Evolutionary conservation across 805 yeast species (phyloP).

Genomic region (Danielozyma ontarioensis): DNA sequence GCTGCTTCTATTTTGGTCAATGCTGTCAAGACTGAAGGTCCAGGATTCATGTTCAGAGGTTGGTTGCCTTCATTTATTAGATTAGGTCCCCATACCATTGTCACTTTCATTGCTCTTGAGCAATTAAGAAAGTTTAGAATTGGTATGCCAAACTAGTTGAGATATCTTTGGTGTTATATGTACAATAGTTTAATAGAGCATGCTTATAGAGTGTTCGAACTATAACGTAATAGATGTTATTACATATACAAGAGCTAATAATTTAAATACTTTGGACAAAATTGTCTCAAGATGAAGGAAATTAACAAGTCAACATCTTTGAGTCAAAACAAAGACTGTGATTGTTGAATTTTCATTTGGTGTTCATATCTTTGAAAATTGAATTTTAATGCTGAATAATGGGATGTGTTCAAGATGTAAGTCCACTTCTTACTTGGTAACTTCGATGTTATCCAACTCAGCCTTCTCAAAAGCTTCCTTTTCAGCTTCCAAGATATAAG

Average conservation of each 20-base stretch:
- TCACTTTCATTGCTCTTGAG: conserved; percentile 64
- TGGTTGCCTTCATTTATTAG: conserved; percentile 87
- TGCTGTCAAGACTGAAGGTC: conserved; percentile 67
- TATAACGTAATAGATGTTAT: too few relatives aligned
- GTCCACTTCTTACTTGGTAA: conserved; percentile 5
- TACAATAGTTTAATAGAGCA: neutral
- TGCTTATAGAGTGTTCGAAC: neutral
- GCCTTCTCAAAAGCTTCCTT: conserved; percentile 84
- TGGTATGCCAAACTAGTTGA: conserved; percentile 33
- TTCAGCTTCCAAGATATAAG: conserved; percentile 91
- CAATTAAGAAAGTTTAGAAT: conserved; percentile 51
- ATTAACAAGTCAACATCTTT: too few relatives aligned
- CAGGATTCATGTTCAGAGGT: conserved; percentile 79
- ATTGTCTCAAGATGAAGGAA: too few relatives aligned
- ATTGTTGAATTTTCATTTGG: neutral
- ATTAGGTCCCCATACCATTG: conserved; percentile 76
- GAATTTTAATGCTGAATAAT: neutral
- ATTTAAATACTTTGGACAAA: too few relatives aligned
- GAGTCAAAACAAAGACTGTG: too few relatives aligned
- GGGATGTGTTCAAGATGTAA: too few relatives aligned
- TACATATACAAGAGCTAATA: too few relatives aligned
- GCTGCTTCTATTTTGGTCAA: conserved; percentile 46
- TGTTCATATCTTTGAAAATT: neutral
- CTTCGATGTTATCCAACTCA: conserved; percentile 74
- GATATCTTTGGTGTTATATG: neutral